Percentiles rank a stretch among this genome's conserved stretches.
These are phyloP conservation scores for Fusarium cicatricum DNA, from an alignment of 2,329 filamentous ascomycete genomes.

Conservation along the genomic window DNA sequence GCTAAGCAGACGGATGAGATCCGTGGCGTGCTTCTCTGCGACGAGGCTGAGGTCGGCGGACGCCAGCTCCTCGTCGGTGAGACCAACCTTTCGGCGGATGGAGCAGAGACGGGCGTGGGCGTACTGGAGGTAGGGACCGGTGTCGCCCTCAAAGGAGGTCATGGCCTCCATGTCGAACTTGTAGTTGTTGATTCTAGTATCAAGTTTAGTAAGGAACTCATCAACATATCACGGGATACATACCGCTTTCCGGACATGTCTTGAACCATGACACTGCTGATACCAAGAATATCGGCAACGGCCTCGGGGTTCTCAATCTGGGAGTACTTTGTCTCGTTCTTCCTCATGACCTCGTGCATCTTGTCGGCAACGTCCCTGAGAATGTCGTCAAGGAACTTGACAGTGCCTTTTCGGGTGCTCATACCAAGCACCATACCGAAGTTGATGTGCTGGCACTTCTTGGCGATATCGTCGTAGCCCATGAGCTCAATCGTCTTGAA, in stretches of 20 bases:
- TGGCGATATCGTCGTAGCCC: constrained; percentile 71
- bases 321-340: constrained; percentile 88
- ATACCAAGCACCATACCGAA: constrained; percentile 77
- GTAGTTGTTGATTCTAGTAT: constrained; percentile 67
- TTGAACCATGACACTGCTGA: constrained; percentile 96
- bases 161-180: constrained; percentile 82
- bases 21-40: constrained; percentile 74
- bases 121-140: constrained; percentile 85
- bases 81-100: constrained; percentile 65
- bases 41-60: constrained; percentile 73
- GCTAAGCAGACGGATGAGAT: constrained; percentile 77
- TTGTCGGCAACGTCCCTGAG: constrained; percentile 80
- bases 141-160: constrained; percentile 86
- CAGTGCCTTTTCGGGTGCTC: constrained; percentile 76
- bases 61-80: constrained; percentile 65
- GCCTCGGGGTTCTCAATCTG: constrained; percentile 85
- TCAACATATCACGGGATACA: constrained; percentile 31
- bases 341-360: constrained; percentile 98
- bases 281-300: constrained; percentile 88
- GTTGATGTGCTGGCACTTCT: constrained; percentile 77
- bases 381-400: constrained; percentile 68
- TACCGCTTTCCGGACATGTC: constrained; percentile 96
- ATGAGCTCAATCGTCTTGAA: constrained; percentile 81
- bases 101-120: constrained; percentile 77
- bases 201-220: background rate